A percentile compares a stretch with the other conserved stretches of the same genome.
Evolutionary conservation across 1,139 yeast species (phyloP).

Genomic region (Yamadazyma atmosphaerica): DNA sequence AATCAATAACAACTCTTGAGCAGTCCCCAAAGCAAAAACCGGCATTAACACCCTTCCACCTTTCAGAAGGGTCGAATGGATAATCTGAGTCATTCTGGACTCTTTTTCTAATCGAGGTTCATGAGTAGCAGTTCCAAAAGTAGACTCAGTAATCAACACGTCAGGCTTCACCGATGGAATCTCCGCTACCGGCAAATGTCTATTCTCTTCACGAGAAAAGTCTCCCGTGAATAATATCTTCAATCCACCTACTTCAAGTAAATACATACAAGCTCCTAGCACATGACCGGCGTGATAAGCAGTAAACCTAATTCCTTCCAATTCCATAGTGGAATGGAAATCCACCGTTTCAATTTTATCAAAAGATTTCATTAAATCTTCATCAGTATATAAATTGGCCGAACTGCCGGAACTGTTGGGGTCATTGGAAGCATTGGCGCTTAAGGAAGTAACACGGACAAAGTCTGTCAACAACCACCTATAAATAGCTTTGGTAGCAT

Average conservation of each 20-base stretch:
- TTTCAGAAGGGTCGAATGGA: slow-evolving; percentile 78
- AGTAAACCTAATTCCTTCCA: slow-evolving; percentile 91
- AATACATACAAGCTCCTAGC: slow-evolving; percentile 96
- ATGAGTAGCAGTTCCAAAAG: slow-evolving; percentile 97
- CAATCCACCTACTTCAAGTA: slow-evolving; percentile 91
- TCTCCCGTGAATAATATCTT: slow-evolving; percentile 93
- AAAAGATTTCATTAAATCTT: slow-evolving; percentile 83
- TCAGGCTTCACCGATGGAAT: slow-evolving; percentile 90
- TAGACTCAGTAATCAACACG: slow-evolving; percentile 87
- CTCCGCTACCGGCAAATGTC: slow-evolving; percentile 95
- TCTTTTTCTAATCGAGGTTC: slow-evolving; percentile 89
- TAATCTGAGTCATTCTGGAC: slow-evolving; percentile 70
- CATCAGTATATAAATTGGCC: slow-evolving; percentile 78
- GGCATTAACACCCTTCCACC: slow-evolving; percentile 95
- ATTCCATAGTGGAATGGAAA: slow-evolving; percentile 92
- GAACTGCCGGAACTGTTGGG: slow-evolving; percentile 16
- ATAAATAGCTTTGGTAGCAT: slow-evolving; percentile 97
- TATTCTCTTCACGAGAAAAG: slow-evolving; percentile 90
- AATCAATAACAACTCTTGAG: slow-evolving; percentile 87
- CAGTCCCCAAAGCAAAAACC: slow-evolving; percentile 94
- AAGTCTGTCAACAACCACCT: slow-evolving; percentile 94
- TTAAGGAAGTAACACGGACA: slow-evolving; percentile 81
- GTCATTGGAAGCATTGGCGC: slow-evolving; percentile 20
- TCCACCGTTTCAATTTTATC: slow-evolving; percentile 92
- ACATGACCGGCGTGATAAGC: slow-evolving; percentile 99